Evolutionary conservation across 345 rosid species (phyloP), one percentile per base, ranked within the genome.

Genomic region (Combretum micranthum): DNA sequence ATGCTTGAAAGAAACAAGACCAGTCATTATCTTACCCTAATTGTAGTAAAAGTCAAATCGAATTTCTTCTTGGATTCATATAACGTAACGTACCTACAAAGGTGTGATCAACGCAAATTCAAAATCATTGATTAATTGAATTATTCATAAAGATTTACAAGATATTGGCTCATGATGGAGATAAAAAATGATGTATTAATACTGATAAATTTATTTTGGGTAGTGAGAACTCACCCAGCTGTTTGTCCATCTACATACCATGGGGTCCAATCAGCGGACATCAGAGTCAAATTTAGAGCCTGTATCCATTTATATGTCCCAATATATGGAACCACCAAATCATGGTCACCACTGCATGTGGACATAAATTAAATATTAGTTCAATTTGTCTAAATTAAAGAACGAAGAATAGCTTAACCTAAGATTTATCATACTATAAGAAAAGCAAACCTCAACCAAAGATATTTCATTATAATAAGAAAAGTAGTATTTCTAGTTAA

Each of bases 311-410:
- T 57, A 20, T 65, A 55, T 13, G 74, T 69, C 4, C 71, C 71
- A 12, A 74, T 5, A 4, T 61, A 69, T 3, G 78, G 74, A 10
- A 56, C 12, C 0, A 39, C 5, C 57, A 69, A 4, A 50, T 74
- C 78, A 45, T 74, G 78, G 43, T 74, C 78, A 0, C 78, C 78
- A 32, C 78, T 74, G 44, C 61, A 64, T 6, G 0, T 32, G 39
- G 39, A 6, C 39, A 32, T 32, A 32, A n/a, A n/a, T n/a, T n/a
- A n/a, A 2, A 32, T 5, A 32, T 32, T 32, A 32, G 7, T 32
- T 32, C 8, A 32, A 32, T 32, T n/a, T n/a, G n/a, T n/a, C 12
- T 26, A n/a, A 18, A 37, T 1, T 0, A 39, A 23, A 39, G 47
- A 46, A 2, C 9, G 14, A 2, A 37, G 12, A 12, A 57, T 4